phyloP scores from a whole-genome alignment of 352 stramenopile species.

The Globisporangium recalcitrans region DNA sequence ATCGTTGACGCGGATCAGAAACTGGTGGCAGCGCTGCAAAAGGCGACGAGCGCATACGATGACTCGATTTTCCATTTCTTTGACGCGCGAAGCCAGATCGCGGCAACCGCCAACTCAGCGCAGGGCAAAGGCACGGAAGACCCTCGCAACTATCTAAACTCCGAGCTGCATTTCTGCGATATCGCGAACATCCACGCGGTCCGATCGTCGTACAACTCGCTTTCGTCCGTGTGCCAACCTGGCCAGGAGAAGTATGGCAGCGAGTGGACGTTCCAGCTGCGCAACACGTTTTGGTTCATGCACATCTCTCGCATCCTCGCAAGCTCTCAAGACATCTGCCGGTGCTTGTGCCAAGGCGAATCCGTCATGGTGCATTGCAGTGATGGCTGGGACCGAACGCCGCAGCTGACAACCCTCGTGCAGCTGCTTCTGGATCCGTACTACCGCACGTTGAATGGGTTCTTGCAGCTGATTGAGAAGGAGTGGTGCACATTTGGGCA shows the following conservation, averaged over 20 bases:
- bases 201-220: conserved; percentile 80
- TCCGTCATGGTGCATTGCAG: conserved; percentile 98
- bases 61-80: conserved; percentile 85
- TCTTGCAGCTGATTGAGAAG: conserved; percentile 97
- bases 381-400: conserved; percentile 98
- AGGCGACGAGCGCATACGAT: conserved; percentile 47
- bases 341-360: conserved; percentile 90
- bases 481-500: conserved; percentile 99
- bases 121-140: conserved; percentile 89
- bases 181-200: conserved; percentile 99
- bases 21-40: conserved; percentile 66
- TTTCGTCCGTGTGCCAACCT: conserved; percentile 74
- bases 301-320: conserved; percentile 95
- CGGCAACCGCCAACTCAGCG: conserved; percentile 75
- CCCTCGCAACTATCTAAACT: conserved; percentile 92
- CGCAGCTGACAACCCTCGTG: conserved; percentile 93
- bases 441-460: conserved; percentile 95
- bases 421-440: conserved; percentile 98
- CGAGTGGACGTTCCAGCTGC: conserved; percentile 86
- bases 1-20: conserved; percentile 79
- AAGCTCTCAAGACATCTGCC: conserved; percentile 91
- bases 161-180: conserved; percentile 96
- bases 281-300: conserved; percentile 97
- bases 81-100: conserved; percentile 80
- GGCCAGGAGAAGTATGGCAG: conserved; percentile 65